phyloP scores from a whole-genome alignment of 2,329 filamentous ascomycete genomes.

The Dendryphion nanum region DNA sequence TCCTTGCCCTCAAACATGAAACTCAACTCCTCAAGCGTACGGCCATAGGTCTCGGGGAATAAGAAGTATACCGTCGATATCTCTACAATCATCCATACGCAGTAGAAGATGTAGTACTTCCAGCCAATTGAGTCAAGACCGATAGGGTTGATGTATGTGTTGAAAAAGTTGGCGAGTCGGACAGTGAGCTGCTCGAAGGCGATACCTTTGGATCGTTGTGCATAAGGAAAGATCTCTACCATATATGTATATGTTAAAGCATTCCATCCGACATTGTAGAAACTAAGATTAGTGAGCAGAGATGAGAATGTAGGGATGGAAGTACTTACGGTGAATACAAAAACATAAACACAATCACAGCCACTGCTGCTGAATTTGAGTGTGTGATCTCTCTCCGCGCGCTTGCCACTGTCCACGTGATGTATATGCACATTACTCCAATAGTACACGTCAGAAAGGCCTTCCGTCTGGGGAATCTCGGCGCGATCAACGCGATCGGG shows the following conservation, averaged over 20 bases:
- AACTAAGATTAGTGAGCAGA: slow-evolving; percentile 13
- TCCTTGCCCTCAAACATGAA: slow-evolving; percentile 14
- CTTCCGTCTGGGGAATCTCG: slow-evolving; percentile 43
- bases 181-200: slow-evolving; percentile 58
- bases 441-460: slow-evolving; percentile 51
- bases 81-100: slow-evolving; percentile 55
- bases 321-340: slow-evolving; percentile 21
- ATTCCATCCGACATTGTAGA: slow-evolving; percentile 66
- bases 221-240: slow-evolving; percentile 60
- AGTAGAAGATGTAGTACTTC: slow-evolving; percentile 57
- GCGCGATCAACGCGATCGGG: slow-evolving; percentile 40
- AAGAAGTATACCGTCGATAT: slow-evolving; percentile 58
- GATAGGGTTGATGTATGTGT: slow-evolving; percentile 56
- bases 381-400: neutral
- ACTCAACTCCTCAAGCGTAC: slow-evolving; percentile 60
- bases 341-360: slow-evolving; percentile 2
- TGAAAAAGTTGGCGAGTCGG: slow-evolving; percentile 47
- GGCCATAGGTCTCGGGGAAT: slow-evolving; percentile 60
- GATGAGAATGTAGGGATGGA: slow-evolving; percentile 57
- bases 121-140: slow-evolving; percentile 56
- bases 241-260: slow-evolving; percentile 64
- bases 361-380: neutral
- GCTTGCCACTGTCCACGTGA: slow-evolving; percentile 51
- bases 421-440: slow-evolving; percentile 54
- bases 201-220: slow-evolving; percentile 58